Evolutionary conservation across 306 rosid species (phyloP).

Genomic region (Cucurbita argyrosperma): DNA sequence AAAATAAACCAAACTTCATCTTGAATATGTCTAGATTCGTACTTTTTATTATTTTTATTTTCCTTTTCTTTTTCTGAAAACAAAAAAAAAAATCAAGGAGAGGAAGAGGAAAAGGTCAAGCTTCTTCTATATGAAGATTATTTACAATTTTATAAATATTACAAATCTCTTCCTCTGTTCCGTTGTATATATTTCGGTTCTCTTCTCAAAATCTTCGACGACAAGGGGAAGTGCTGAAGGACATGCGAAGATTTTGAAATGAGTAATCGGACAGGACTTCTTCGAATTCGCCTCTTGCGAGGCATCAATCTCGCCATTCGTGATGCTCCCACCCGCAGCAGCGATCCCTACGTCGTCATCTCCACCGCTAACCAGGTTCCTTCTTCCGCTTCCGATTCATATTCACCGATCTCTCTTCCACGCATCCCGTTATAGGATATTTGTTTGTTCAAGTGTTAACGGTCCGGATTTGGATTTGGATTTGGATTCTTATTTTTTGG

Average conservation of each 20-base stretch:
- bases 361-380: slow-evolving; percentile 36
- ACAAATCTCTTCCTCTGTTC: neutral
- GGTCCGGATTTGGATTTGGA: neutral
- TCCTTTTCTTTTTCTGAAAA: too few species aligned
- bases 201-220: neutral
- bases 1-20: too few species aligned
- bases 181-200: neutral
- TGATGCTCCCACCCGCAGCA: slow-evolving; percentile 32
- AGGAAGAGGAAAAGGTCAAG: neutral
- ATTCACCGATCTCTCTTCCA: neutral
- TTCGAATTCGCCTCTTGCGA: slow-evolving; percentile 41
- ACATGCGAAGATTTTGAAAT: slow-evolving; percentile 6
- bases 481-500: neutral
- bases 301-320: slow-evolving; percentile 68
- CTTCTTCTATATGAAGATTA: neutral
- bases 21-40: neutral
- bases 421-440: neutral
- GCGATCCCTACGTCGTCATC: slow-evolving; percentile 68
- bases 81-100: neutral
- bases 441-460: neutral
- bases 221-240: neutral
- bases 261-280: slow-evolving; percentile 43
- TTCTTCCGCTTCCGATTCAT: neutral
- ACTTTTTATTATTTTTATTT: too few species aligned
- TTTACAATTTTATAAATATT: neutral